A percentile compares a stretch with the other conserved stretches of the same genome.
Conservation (phyloP, 176 grass and related monocot genomes). For the Oropetium thomaeum region DNA sequence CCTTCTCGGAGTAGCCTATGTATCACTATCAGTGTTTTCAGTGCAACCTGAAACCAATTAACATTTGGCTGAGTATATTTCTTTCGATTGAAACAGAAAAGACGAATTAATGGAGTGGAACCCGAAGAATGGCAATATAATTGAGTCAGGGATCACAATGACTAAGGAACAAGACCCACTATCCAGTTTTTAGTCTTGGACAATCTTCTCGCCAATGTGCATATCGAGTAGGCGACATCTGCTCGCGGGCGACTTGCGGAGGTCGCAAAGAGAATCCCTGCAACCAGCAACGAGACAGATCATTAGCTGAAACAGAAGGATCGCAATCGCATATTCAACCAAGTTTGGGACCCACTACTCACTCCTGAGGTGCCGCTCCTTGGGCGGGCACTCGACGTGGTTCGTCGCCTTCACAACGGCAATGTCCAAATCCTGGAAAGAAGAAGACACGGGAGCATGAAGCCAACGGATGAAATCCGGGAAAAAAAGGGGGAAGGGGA, state of each 20-base stretch:
- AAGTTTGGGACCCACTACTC: conserved; percentile 51
- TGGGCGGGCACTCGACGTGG: conserved; percentile 91
- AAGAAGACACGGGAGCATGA: neutral
- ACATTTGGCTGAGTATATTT: neutral
- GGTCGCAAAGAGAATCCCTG: conserved; percentile 75
- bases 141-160: neutral
- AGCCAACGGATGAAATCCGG: neutral
- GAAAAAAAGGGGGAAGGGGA: too few relatives aligned
- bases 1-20: conserved; percentile 86
- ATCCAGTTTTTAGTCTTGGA: conserved; percentile 94
- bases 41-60: conserved; percentile 59
- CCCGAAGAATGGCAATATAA: neutral
- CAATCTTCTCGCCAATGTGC: conserved; percentile 65
- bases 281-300: neutral
- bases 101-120: neutral
- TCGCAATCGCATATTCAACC: neutral
- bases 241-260: conserved; percentile 59
- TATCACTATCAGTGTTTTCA: conserved; percentile 94
- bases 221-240: conserved; percentile 90
- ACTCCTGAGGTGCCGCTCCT: conserved; percentile 92
- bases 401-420: conserved; percentile 97
- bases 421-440: conserved; percentile 76
- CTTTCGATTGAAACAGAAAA: neutral
- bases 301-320: neutral
- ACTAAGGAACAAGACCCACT: conserved; percentile 45